phyloP scores from a whole-genome alignment of 805 yeast species.

The Saturnispora dispora region DNA sequence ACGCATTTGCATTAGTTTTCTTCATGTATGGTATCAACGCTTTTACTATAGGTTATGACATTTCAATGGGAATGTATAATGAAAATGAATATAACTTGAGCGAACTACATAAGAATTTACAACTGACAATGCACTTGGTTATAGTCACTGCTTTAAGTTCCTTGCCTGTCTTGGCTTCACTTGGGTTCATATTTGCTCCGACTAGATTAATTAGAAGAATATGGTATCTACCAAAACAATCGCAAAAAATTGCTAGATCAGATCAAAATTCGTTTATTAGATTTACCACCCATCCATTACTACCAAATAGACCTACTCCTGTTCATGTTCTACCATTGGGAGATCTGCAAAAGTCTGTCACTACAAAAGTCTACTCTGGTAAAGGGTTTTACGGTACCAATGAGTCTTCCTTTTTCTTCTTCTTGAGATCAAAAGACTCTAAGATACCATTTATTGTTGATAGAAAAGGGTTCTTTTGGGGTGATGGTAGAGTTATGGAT shows the following conservation, averaged over 20 bases:
- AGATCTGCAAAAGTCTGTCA: slow-evolving; percentile 44
- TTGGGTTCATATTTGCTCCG: slow-evolving; percentile 45
- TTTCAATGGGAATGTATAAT: slow-evolving; percentile 21
- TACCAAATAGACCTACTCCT: slow-evolving; percentile 74
- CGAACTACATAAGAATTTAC: slow-evolving; percentile 19
- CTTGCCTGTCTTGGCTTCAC: slow-evolving; percentile 34
- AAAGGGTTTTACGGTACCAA: slow-evolving; percentile 81
- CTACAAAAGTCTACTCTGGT: slow-evolving; percentile 74
- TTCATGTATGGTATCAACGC: slow-evolving; percentile 55
- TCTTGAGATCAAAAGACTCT: slow-evolving; percentile 49
- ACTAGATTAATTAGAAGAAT: slow-evolving; percentile 65
- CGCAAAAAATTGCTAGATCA: slow-evolving; percentile 28
- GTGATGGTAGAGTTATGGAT: slow-evolving; percentile 82
- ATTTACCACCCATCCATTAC: slow-evolving; percentile 64
- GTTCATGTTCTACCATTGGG: slow-evolving; percentile 57
- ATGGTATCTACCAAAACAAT: slow-evolving; percentile 51
- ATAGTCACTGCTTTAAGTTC: slow-evolving; percentile 33
- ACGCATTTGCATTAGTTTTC: slow-evolving; percentile 59
- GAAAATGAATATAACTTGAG: slow-evolving; percentile 26
- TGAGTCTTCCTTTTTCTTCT: slow-evolving; percentile 66
- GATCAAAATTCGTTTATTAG: slow-evolving; percentile 39
- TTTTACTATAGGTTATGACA: slow-evolving; percentile 23
- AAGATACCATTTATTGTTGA: slow-evolving; percentile 69
- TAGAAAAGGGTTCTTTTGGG: slow-evolving; percentile 86
- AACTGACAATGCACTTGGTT: slow-evolving; percentile 20